phyloP scores from a whole-genome alignment of 2,329 filamentous ascomycete genomes.

The Trichocomaceae sp. region DNA sequence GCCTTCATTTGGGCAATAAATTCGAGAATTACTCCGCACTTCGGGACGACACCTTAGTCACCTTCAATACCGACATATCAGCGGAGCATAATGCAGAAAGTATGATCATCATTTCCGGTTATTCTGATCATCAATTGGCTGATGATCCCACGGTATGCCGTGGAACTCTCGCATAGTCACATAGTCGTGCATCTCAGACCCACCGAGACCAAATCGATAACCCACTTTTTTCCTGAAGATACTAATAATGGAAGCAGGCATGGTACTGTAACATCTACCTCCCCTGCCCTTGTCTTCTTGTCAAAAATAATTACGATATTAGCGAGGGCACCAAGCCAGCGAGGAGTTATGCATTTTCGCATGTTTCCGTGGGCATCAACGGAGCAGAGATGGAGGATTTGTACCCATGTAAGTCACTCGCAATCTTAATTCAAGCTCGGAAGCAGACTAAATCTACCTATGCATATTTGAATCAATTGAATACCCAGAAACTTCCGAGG shows the following conservation, averaged over 20 bases:
- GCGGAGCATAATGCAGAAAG: not conserved
- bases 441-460: not conserved
- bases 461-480: not conserved
- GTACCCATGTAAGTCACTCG: not conserved
- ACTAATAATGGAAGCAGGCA: constrained; percentile 12
- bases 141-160: not conserved
- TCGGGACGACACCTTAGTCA: not conserved
- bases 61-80: not conserved
- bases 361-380: too few relatives aligned
- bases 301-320: not conserved
- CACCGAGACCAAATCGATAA: not conserved
- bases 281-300: not conserved
- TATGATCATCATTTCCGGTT: not conserved
- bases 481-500: not conserved
- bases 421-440: not conserved
- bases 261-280: not conserved
- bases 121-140: not conserved
- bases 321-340: not conserved
- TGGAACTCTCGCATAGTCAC: not conserved
- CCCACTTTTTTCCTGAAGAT: constrained; percentile 13
- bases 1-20: not conserved
- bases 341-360: not conserved
- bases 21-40: not conserved
- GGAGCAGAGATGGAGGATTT: too few relatives aligned
- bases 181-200: not conserved